Percentiles rank a stretch among this genome's conserved stretches.
Conservation (phyloP, 345 rosid species). For the Excoecaria cochinchinensis region DNA sequence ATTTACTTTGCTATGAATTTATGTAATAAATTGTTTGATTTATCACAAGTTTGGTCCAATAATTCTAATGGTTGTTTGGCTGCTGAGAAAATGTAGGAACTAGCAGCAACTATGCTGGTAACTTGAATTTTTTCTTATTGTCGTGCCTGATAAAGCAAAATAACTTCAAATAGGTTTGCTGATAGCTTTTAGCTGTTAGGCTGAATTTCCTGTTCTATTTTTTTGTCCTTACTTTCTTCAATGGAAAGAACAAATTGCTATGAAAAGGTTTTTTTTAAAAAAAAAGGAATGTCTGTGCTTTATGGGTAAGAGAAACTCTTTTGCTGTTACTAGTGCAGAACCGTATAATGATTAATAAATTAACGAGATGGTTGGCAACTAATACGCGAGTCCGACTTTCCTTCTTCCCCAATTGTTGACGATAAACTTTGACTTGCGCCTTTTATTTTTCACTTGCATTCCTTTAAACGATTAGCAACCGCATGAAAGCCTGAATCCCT, state of each 20-base stretch:
- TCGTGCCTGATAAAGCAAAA: not conserved
- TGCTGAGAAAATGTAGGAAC: constrained; percentile 2
- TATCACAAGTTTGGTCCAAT: not conserved
- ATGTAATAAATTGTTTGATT: not conserved
- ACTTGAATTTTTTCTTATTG: not conserved
- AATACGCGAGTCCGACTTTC: not conserved
- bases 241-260: not conserved
- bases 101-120: not conserved
- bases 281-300: not conserved
- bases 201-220: constrained; percentile 1
- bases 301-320: not conserved
- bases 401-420: constrained; percentile 2
- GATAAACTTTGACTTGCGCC: not conserved
- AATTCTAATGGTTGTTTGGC: not conserved
- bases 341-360: not conserved
- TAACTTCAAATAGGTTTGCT: not conserved
- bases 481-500: not conserved
- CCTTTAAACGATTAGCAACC: not conserved
- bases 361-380: not conserved
- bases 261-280: no score
- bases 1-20: not conserved
- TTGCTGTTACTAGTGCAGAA: not conserved
- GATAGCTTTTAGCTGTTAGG: not conserved
- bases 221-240: not conserved
- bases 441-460: not conserved